phyloP scores from a whole-genome alignment of 2,329 filamentous ascomycete species.

The Pseudonectria buxi region DNA sequence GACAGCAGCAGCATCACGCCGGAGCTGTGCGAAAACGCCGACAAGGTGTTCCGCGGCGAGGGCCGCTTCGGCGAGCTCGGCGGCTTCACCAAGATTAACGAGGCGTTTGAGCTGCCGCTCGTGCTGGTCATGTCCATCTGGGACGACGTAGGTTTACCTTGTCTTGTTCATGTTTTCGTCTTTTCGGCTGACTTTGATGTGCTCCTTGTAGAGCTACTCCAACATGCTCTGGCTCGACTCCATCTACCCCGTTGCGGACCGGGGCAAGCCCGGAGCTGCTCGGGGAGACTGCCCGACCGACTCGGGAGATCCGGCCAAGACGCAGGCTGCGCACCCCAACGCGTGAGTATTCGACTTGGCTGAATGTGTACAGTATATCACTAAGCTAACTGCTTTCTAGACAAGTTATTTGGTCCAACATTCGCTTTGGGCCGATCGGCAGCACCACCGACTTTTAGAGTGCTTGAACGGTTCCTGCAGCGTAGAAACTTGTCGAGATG shows the following conservation, averaged over 20 bases:
- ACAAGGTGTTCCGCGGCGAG: slow-evolving; percentile 45
- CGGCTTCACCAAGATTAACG: slow-evolving; percentile 48
- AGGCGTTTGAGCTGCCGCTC: slow-evolving; percentile 51
- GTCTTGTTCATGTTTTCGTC: too few relatives aligned
- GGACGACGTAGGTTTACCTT: slow-evolving; percentile 32
- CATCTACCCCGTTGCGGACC: slow-evolving; percentile 40
- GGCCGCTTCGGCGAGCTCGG: slow-evolving; percentile 47
- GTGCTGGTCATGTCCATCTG: slow-evolving; percentile 57
- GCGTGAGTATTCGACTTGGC: slow-evolving; percentile 6
- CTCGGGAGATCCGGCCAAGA: slow-evolving; percentile 19
- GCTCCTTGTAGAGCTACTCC: slow-evolving; percentile 37
- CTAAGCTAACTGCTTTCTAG: slow-evolving; percentile 18
- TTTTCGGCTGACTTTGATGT: too few relatives aligned
- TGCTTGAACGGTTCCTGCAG: too few relatives aligned
- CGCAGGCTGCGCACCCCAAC: slow-evolving; percentile 11
- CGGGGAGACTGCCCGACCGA: slow-evolving; percentile 18
- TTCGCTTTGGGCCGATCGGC: slow-evolving; percentile 39
- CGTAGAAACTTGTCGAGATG: too few relatives aligned
- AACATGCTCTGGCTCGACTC: slow-evolving; percentile 69
- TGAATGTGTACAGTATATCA: too few relatives aligned
- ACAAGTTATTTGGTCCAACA: slow-evolving; percentile 40
- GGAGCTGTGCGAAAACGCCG: slow-evolving; percentile 50
- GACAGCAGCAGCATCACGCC: slow-evolving; percentile 49
- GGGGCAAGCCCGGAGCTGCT: slow-evolving; percentile 16
- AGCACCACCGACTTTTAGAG: too few relatives aligned